Conservation (phyloP, 805 yeast genomes). For the Teunomyces stri region DNA sequence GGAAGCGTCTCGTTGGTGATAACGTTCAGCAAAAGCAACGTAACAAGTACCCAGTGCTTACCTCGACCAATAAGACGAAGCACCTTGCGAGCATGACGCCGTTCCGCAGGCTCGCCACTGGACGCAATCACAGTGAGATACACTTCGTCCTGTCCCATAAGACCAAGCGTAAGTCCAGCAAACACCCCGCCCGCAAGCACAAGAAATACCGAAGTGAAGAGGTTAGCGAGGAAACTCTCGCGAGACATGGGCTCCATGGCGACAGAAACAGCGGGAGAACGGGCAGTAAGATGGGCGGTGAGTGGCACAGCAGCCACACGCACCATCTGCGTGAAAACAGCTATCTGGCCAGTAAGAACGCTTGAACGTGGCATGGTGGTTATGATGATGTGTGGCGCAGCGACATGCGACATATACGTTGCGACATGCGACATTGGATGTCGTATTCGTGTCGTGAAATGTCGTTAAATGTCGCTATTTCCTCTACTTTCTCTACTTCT, state of each 20-base stretch:
- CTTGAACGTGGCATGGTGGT: conserved; percentile 24
- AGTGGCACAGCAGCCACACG: conserved; percentile 35
- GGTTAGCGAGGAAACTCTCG: conserved; percentile 46
- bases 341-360: conserved; percentile 24
- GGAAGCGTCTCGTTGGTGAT: conserved; percentile 94
- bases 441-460: too few relatives aligned
- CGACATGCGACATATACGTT: too few relatives aligned
- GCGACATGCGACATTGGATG: too few relatives aligned
- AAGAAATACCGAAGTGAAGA: conserved; percentile 53
- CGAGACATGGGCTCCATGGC: conserved; percentile 24
- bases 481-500: too few relatives aligned
- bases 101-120: conserved; percentile 75
- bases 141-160: conserved; percentile 98
- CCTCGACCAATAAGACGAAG: conserved; percentile 72
- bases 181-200: conserved; percentile 85
- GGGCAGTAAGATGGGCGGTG: conserved; percentile 3
- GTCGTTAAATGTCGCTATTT: too few relatives aligned
- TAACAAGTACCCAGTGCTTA: conserved; percentile 95
- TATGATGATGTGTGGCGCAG: too few relatives aligned
- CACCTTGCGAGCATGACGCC: conserved; percentile 68
- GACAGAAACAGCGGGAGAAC: conserved; percentile 10
- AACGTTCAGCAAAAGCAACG: conserved; percentile 79
- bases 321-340: conserved; percentile 31
- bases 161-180: conserved; percentile 90
- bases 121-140: conserved; percentile 85